phyloP scores from a whole-genome alignment of 305 asterid species.

The Andrographis paniculata region DNA sequence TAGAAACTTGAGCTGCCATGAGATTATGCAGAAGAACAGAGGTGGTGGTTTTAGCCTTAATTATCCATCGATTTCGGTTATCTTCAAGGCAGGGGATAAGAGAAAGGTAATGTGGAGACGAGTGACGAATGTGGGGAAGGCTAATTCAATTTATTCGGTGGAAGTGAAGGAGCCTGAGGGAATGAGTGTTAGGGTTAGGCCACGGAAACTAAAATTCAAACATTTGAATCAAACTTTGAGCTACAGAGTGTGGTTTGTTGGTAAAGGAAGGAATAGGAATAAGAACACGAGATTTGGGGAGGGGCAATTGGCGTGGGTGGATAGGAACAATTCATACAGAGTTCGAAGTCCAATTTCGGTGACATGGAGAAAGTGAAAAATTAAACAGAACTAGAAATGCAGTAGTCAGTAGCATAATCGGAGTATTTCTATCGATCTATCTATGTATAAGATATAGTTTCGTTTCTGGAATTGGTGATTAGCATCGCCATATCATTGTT shows the following conservation, averaged over 20 bases:
- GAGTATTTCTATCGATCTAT: too few relatives aligned
- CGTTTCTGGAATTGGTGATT: too few relatives aligned
- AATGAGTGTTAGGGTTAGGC: slow-evolving; percentile 58
- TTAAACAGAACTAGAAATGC: background rate
- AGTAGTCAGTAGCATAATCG: background rate
- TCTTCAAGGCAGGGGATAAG: slow-evolving; percentile 42
- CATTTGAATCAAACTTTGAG: slow-evolving; percentile 48
- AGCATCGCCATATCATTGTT: too few relatives aligned
- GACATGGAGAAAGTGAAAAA: slow-evolving; percentile 47
- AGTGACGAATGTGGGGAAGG: slow-evolving; percentile 65
- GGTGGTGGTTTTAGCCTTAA: slow-evolving; percentile 78
- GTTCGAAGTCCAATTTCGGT: slow-evolving; percentile 83
- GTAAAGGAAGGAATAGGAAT: slow-evolving; percentile 28
- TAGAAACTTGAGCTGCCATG: slow-evolving; percentile 70
- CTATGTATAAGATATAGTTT: too few relatives aligned
- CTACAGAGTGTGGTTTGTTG: slow-evolving; percentile 57
- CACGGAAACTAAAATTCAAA: slow-evolving; percentile 48
- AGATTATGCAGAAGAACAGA: slow-evolving; percentile 34
- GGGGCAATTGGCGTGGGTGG: slow-evolving; percentile 81
- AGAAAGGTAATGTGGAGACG: slow-evolving; percentile 47
- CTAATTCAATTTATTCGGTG: slow-evolving; percentile 57
- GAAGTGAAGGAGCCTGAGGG: slow-evolving; percentile 68
- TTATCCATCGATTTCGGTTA: slow-evolving; percentile 68
- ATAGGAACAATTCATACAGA: slow-evolving; percentile 30
- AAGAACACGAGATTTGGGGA: slow-evolving; percentile 28